Percentiles rank a stretch among this genome's conserved stretches.
phyloP scores from a whole-genome alignment of 202 grass and related monocot genomes.

The Setaria italica region DNA sequence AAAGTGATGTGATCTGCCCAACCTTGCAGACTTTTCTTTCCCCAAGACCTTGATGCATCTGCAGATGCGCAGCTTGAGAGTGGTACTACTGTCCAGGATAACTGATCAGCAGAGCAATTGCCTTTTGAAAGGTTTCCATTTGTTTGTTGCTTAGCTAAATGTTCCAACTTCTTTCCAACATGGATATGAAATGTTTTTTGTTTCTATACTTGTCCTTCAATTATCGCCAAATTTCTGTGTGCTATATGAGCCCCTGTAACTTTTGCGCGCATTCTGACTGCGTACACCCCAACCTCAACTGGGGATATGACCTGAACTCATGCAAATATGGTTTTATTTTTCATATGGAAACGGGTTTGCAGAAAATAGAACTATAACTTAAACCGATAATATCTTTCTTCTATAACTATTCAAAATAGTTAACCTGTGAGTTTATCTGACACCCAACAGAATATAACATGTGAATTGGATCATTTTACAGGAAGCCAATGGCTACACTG shows the following conservation, averaged over 20 bases:
- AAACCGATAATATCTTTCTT: neutral
- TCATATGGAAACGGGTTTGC: neutral
- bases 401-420: neutral
- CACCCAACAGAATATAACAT: constrained; percentile 8
- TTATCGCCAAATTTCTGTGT: neutral
- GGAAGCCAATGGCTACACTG: neutral
- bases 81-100: constrained; percentile 50
- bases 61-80: constrained; percentile 79
- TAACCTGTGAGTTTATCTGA: neutral
- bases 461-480: constrained; percentile 7
- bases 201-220: constrained; percentile 12
- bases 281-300: neutral
- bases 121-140: constrained; percentile 16
- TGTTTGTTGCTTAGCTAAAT: neutral
- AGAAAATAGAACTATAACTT: neutral
- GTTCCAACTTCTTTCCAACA: neutral
- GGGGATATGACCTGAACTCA: neutral
- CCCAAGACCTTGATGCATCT: constrained; percentile 80
- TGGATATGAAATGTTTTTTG: constrained; percentile 7
- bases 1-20: constrained; percentile 10
- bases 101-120: constrained; percentile 35
- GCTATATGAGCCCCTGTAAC: neutral
- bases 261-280: neutral
- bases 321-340: neutral
- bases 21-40: constrained; percentile 85